A percentile compares a stretch with the other conserved stretches of the same genome.
Evolutionary conservation across 1,139 yeast species (phyloP).

Genomic region (Kodamaea sp.): DNA sequence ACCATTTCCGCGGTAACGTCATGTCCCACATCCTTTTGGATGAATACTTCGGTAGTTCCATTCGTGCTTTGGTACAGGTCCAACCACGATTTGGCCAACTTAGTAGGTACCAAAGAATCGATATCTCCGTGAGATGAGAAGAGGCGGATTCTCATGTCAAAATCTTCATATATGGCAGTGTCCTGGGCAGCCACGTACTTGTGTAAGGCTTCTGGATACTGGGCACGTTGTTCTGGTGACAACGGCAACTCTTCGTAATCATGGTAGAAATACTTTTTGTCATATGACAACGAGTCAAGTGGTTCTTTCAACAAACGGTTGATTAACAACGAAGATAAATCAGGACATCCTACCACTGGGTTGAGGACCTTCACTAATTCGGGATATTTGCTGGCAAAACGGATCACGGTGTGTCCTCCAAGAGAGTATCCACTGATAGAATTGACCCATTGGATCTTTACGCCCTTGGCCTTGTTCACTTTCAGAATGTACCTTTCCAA

Average conservation of each 20-base stretch:
- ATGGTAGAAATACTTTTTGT: constrained; percentile 33
- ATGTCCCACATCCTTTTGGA: constrained; percentile 39
- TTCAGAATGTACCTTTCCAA: constrained; percentile 30
- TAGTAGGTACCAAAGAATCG: constrained; percentile 41
- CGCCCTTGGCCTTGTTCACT: constrained; percentile 18
- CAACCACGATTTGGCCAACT: constrained; percentile 36
- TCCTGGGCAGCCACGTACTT: constrained; percentile 32
- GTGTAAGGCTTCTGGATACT: constrained; percentile 43
- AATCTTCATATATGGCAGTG: constrained; percentile 34
- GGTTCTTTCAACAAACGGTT: constrained; percentile 34
- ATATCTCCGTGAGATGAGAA: constrained; percentile 41
- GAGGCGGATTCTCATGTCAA: constrained; percentile 36
- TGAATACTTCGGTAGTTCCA: constrained; percentile 23
- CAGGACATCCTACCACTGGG: constrained; percentile 52
- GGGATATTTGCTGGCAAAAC: constrained; percentile 46
- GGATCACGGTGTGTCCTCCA: constrained; percentile 61
- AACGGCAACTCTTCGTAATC: constrained; percentile 39
- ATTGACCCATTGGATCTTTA: constrained; percentile 29
- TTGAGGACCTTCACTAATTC: constrained; percentile 38
- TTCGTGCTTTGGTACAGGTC: constrained; percentile 33
- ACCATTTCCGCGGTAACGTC: constrained; percentile 39
- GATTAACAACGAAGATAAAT: constrained; percentile 43
- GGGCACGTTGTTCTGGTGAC: constrained; percentile 24
- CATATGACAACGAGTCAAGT: constrained; percentile 19
- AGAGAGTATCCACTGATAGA: constrained; percentile 56